Percentiles rank a stretch among this genome's conserved stretches.
Conservation (phyloP, 2,329 filamentous ascomycete species). For the Botrytis deweyae region DNA sequence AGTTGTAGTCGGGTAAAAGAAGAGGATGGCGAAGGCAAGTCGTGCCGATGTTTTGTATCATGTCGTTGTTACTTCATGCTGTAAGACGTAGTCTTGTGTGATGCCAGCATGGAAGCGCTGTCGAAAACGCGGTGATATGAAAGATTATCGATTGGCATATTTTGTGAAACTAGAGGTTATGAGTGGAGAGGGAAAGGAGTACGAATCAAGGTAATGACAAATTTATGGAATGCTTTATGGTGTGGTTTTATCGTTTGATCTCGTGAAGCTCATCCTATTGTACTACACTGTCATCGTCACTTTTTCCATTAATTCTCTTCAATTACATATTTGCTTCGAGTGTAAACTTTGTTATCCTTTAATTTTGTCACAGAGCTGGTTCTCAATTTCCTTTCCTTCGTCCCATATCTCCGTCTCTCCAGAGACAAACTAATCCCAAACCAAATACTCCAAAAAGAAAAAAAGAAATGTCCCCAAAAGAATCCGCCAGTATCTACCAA, state of each 20-base stretch:
- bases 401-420: neutral
- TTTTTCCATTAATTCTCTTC: neutral
- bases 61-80: neutral
- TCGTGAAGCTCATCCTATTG: neutral
- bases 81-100: neutral
- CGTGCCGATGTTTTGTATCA: constrained; percentile 6
- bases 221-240: neutral
- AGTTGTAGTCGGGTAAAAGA: neutral
- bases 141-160: neutral
- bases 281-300: neutral
- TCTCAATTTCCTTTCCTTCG: neutral
- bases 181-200: neutral
- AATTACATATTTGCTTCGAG: neutral
- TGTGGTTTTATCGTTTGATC: neutral
- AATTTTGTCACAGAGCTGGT: neutral
- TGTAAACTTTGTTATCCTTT: neutral
- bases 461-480: neutral
- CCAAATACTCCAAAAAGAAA: neutral
- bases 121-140: neutral
- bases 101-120: neutral
- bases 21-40: neutral
- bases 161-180: neutral
- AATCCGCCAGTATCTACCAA: neutral
- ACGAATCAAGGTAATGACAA: neutral
- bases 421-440: neutral